These are phyloP conservation scores for Aulographum hederae DNA, from an alignment of 2,329 filamentous ascomycete genomes.

Conservation along the genomic window DNA sequence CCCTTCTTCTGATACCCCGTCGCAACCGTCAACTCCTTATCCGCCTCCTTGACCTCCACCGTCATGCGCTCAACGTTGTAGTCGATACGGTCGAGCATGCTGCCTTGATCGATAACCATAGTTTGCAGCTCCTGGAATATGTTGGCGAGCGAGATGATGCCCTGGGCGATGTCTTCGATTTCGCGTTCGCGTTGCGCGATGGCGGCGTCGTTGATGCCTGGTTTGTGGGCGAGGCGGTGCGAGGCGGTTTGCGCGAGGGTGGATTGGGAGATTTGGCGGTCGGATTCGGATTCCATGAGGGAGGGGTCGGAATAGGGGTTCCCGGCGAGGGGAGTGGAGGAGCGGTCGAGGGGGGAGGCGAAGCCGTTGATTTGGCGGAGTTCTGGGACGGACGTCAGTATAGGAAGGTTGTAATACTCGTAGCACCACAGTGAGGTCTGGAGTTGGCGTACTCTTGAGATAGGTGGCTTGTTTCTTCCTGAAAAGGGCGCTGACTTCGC, in stretches of 20 bases:
- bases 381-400: constrained; percentile 22
- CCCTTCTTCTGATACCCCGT: constrained; percentile 76
- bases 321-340: constrained; percentile 29
- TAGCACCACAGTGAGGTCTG: constrained; percentile 17
- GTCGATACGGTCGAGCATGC: constrained; percentile 32
- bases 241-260: constrained; percentile 66
- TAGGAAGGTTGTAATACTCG: not conserved
- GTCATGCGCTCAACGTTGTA: constrained; percentile 96
- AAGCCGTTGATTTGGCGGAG: constrained; percentile 27
- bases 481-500: constrained; percentile 81
- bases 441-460: constrained; percentile 53
- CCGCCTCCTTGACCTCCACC: constrained; percentile 80
- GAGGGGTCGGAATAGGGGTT: constrained; percentile 70
- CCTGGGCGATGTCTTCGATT: constrained; percentile 94
- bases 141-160: constrained; percentile 91
- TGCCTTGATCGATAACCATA: constrained; percentile 50
- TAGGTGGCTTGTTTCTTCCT: constrained; percentile 96
- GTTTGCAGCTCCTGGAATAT: constrained; percentile 91
- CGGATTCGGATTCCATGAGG: constrained; percentile 80
- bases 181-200: constrained; percentile 89
- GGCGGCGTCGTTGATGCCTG: constrained; percentile 63
- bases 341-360: constrained; percentile 28
- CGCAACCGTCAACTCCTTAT: constrained; percentile 77
- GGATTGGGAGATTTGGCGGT: constrained; percentile 79
- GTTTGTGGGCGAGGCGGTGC: constrained; percentile 37